Conservation (phyloP, 2,329 filamentous ascomycete species). For the Fusarium coicis region DNA sequence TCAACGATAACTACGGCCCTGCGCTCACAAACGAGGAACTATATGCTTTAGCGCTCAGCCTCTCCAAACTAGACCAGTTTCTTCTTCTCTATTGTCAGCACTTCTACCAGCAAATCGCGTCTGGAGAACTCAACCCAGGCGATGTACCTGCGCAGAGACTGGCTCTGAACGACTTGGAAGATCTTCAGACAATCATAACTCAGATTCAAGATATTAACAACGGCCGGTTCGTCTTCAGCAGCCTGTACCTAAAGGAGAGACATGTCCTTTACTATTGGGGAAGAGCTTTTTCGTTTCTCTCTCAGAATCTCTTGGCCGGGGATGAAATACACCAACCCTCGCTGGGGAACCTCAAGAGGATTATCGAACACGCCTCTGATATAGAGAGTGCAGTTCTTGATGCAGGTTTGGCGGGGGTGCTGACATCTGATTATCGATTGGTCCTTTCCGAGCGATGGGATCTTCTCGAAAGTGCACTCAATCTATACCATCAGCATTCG, state of each 20-base stretch:
- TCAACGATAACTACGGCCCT: background rate
- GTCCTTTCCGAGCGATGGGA: background rate
- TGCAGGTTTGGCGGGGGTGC: background rate
- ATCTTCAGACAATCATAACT: background rate
- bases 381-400: background rate
- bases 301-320: background rate
- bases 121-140: fast-evolving
- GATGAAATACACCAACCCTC: background rate
- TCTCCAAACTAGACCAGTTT: background rate
- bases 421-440: background rate
- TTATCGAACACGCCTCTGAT: background rate
- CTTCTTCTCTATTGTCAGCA: background rate
- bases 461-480: background rate
- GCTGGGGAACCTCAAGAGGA: fast-evolving
- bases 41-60: fast-evolving
- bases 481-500: background rate
- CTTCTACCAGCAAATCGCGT: background rate
- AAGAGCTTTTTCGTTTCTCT: background rate
- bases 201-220: background rate
- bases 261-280: background rate
- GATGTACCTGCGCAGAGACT: background rate
- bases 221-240: background rate
- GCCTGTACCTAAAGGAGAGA: fast-evolving
- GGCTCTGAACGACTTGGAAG: background rate
- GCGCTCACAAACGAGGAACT: background rate